phyloP scores from a whole-genome alignment of 2,329 filamentous ascomycete genomes.

The Talaromyces sp. region DNA sequence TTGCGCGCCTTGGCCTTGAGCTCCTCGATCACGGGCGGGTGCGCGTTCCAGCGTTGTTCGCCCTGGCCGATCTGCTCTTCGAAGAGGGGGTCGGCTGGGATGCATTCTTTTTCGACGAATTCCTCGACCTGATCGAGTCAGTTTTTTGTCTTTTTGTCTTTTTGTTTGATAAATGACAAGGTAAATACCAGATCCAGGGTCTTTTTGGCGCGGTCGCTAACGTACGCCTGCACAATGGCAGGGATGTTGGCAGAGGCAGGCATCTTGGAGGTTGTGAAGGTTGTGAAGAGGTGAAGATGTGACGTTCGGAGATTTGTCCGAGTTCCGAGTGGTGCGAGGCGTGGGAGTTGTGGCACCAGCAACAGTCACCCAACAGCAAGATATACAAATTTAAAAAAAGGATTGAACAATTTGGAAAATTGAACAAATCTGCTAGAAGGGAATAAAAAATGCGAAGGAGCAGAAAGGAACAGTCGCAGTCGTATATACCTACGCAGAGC shows the following conservation, averaged over 20 bases:
- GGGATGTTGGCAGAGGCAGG: conserved; percentile 52
- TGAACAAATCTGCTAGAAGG: background rate
- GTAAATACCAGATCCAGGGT: conserved; percentile 64
- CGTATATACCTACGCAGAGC: background rate
- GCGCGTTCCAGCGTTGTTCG: conserved; percentile 68
- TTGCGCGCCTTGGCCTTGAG: conserved; percentile 78
- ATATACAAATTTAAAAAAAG: background rate
- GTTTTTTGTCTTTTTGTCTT: background rate
- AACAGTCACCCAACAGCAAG: background rate
- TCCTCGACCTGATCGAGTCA: conserved; percentile 62
- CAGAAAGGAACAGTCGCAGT: background rate
- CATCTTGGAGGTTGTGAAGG: conserved; percentile 29
- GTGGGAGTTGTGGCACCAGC: background rate
- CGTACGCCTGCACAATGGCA: conserved; percentile 54
- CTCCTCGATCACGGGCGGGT: conserved; percentile 79
- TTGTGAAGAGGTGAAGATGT: background rate
- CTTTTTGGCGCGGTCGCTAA: conserved; percentile 80
- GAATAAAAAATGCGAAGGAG: background rate
- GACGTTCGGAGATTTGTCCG: background rate
- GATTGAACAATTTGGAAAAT: background rate
- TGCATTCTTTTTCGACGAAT: conserved; percentile 95
- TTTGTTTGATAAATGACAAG: background rate
- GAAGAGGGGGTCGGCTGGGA: conserved; percentile 76
- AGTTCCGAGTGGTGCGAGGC: background rate
- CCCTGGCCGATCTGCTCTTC: conserved; percentile 74